Evolutionary conservation across 345 rosid species (phyloP).

Genomic region (Reutealis trisperma): DNA sequence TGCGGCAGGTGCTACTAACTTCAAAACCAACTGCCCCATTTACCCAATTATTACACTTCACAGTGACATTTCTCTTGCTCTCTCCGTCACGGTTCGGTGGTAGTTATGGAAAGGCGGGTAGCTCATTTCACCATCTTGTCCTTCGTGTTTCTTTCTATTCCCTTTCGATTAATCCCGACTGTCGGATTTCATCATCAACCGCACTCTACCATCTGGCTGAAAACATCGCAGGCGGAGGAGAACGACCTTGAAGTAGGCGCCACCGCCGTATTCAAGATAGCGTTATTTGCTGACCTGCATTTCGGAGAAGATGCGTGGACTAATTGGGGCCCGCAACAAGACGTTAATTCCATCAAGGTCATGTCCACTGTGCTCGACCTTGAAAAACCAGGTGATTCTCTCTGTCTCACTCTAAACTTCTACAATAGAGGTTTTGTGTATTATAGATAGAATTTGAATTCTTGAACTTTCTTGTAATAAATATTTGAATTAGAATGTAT

Average conservation of each 20-base stretch:
- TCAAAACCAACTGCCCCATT: too few relatives aligned
- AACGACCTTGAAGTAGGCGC: constrained; percentile 30
- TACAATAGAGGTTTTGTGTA: too few relatives aligned
- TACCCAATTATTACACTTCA: background rate
- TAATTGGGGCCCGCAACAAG: constrained; percentile 76
- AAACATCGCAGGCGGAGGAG: constrained; percentile 7
- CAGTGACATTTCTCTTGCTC: background rate
- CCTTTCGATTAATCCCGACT: constrained; percentile 20
- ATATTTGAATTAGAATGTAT: too few relatives aligned
- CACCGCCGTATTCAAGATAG: constrained; percentile 53
- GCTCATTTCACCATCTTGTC: background rate
- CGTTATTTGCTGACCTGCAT: constrained; percentile 76
- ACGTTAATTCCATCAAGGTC: constrained; percentile 49
- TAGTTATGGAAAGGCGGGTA: background rate
- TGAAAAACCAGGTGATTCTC: constrained; percentile 55
- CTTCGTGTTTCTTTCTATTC: constrained; percentile 1
- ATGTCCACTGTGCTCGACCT: constrained; percentile 65
- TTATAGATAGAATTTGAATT: too few relatives aligned
- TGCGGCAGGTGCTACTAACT: background rate
- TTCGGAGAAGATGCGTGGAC: constrained; percentile 83
- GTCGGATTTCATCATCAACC: constrained; percentile 12
- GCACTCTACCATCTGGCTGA: constrained; percentile 12
- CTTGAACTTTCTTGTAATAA: too few relatives aligned
- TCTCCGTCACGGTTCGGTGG: background rate
- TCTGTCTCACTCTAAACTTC: background rate